These are phyloP conservation scores for Orbilia javanica DNA, from an alignment of 2,329 filamentous ascomycete species.

Conservation along the genomic window DNA sequence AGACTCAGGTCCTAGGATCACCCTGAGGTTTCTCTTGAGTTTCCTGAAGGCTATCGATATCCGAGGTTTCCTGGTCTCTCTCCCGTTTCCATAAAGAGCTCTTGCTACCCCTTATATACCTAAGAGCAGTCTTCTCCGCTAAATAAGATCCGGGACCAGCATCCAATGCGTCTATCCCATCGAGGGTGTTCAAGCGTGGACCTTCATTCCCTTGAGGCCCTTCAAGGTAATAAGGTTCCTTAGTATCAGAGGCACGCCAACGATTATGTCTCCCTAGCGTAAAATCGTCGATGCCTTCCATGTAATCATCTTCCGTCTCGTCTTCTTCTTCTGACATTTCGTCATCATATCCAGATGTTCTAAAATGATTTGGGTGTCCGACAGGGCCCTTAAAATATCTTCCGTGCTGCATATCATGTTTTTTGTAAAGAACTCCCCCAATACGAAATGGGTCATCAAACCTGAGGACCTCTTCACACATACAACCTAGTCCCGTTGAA, in stretches of 20 bases:
- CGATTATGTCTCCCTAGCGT: too few species aligned
- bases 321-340: neutral
- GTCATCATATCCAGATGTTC: neutral
- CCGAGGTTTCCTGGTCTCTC: neutral
- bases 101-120: neutral
- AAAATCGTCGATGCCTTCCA: neutral
- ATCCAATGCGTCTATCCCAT: neutral
- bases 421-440: neutral
- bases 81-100: neutral
- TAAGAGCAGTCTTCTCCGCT: neutral
- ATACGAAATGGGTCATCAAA: neutral
- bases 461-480: neutral
- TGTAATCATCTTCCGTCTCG: neutral
- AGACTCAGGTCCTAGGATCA: neutral
- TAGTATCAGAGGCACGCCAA: neutral
- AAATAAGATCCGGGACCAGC: neutral
- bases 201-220: neutral
- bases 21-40: neutral
- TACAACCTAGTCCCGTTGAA: neutral
- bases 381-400: neutral
- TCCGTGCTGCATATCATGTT: neutral
- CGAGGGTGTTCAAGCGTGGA: too few species aligned
- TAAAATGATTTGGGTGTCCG: neutral
- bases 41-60: neutral
- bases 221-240: constrained; percentile 1